Evolutionary conservation across 176 grass and related monocot species (phyloP).

Genomic region (Metroxylon sagu): DNA sequence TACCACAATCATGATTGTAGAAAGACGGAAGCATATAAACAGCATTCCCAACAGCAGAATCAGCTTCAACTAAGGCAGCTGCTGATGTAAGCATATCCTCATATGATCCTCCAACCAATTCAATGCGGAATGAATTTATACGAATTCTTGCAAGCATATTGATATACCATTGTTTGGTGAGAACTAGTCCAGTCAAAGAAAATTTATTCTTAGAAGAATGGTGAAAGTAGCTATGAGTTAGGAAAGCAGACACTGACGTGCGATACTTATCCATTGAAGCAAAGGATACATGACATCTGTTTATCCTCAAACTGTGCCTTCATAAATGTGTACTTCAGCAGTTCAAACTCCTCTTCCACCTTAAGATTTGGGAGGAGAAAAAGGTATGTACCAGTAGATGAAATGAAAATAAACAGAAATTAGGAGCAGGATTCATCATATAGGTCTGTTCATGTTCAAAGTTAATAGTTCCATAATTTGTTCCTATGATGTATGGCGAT

Average conservation of each 20-base stretch:
- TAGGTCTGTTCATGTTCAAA: no score
- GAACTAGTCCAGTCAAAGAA: slow-evolving; percentile 69
- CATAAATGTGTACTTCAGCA: slow-evolving; percentile 48
- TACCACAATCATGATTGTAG: slow-evolving; percentile 97
- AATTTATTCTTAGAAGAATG: slow-evolving; percentile 3
- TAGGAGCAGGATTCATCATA: no score
- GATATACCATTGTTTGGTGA: slow-evolving; percentile 86
- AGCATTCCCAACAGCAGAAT: slow-evolving; percentile 80
- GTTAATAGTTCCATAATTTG: no score
- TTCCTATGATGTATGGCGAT: no score
- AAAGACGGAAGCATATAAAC: slow-evolving; percentile 89
- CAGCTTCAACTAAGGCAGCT: slow-evolving; percentile 37
- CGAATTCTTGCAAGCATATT: slow-evolving; percentile 81
- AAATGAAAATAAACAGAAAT: no score
- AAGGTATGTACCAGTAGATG: no score
- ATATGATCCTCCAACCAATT: slow-evolving; percentile 65
- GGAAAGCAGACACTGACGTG: background rate
- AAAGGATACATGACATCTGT: slow-evolving; percentile 61
- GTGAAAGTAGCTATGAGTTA: background rate
- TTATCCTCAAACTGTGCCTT: slow-evolving; percentile 49
- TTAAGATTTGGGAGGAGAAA: slow-evolving; percentile 7
- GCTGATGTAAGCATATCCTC: slow-evolving; percentile 70
- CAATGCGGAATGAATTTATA: slow-evolving; percentile 89
- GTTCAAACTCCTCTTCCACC: slow-evolving; percentile 59
- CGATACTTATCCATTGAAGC: slow-evolving; percentile 6